phyloP scores from a whole-genome alignment of 495 filamentous ascomycete species.

The Annulohypoxylon moriforme region DNA sequence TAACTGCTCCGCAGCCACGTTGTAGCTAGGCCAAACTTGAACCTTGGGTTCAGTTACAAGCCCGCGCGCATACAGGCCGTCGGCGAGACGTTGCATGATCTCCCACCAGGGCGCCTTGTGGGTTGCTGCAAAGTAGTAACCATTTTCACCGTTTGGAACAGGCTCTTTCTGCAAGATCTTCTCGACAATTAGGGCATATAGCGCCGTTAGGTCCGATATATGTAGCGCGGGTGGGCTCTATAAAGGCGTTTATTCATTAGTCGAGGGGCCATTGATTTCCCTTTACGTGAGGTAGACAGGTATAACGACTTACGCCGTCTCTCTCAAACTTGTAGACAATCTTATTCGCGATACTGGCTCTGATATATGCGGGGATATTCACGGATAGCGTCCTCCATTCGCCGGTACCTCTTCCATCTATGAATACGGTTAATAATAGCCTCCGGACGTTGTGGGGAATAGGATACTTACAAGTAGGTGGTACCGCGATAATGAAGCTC shows the following conservation, averaged over 20 bases:
- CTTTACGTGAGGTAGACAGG: neutral
- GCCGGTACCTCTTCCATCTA: constrained; percentile 53
- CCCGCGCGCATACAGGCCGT: constrained; percentile 49
- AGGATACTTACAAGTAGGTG: constrained; percentile 49
- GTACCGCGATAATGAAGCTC: constrained; percentile 43
- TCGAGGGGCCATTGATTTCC: neutral
- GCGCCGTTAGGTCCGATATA: constrained; percentile 52
- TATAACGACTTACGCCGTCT: constrained; percentile 44
- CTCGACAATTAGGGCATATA: constrained; percentile 49
- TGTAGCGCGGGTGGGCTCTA: constrained; percentile 46
- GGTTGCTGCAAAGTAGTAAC: constrained; percentile 54
- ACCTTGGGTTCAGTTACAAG: constrained; percentile 48
- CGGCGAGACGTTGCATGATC: constrained; percentile 50
- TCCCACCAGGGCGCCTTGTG: constrained; percentile 51
- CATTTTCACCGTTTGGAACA: constrained; percentile 50
- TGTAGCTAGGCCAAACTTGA: constrained; percentile 51
- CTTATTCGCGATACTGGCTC: constrained; percentile 50
- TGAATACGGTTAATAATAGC: constrained; percentile 1
- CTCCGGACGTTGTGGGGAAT: constrained; percentile 2
- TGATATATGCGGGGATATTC: constrained; percentile 48
- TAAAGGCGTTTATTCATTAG: constrained; percentile 2
- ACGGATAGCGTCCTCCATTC: constrained; percentile 55
- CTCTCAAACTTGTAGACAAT: constrained; percentile 53
- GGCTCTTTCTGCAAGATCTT: constrained; percentile 50
- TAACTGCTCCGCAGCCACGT: constrained; percentile 49